These are phyloP conservation scores for Hypomontagnella submonticulosa DNA, from an alignment of 495 filamentous ascomycete genomes.

Conservation along the genomic window DNA sequence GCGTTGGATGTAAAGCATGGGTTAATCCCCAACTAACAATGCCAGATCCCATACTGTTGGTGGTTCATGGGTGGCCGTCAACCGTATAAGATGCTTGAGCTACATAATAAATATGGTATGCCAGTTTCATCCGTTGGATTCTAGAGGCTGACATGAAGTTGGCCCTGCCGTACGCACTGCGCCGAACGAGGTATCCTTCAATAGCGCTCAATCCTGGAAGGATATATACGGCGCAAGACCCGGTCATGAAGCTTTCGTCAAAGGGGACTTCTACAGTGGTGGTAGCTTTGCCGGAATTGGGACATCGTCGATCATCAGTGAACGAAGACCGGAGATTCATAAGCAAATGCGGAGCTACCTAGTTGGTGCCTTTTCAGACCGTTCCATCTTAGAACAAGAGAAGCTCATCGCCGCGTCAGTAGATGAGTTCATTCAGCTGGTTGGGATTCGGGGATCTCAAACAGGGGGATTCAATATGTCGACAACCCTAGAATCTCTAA, in stretches of 20 bases:
- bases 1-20: conserved; percentile 12
- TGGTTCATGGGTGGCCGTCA: conserved; percentile 29
- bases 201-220: conserved; percentile 52
- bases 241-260: conserved; percentile 48
- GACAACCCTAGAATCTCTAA: conserved; percentile 20
- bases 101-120: conserved; percentile 46
- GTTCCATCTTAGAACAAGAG: conserved; percentile 56
- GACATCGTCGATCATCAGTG: conserved; percentile 38
- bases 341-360: conserved; percentile 47
- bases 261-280: conserved; percentile 41
- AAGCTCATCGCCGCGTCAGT: conserved; percentile 46
- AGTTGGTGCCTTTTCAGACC: conserved; percentile 51
- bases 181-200: conserved; percentile 60
- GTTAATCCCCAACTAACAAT: too few species aligned
- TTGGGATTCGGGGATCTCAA: conserved; percentile 15
- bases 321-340: conserved; percentile 49
- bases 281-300: conserved; percentile 43
- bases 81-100: conserved; percentile 32
- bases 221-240: conserved; percentile 54
- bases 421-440: conserved; percentile 18
- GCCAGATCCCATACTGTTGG: conserved; percentile 40
- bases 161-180: conserved; percentile 56
- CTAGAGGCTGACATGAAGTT: conserved; percentile 1
- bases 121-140: neutral
- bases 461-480: conserved; percentile 27